Evolutionary conservation across 2,329 filamentous ascomycete genomes (phyloP), one percentile per base, ranked within the genome.

Genomic region (Hypocreales sp.): DNA sequence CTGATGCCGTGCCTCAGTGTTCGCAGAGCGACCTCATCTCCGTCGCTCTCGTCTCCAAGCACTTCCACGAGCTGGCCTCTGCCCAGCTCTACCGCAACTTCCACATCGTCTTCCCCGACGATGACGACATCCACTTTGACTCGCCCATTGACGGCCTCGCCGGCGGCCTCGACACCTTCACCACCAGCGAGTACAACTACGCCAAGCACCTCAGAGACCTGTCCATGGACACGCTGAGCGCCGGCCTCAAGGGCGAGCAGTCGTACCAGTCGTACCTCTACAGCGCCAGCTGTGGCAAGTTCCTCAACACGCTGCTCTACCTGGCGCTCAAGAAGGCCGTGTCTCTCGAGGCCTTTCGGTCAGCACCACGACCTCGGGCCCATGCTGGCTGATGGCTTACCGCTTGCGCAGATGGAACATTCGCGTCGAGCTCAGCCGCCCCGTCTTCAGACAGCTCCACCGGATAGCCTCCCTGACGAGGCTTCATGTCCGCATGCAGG

Each of bases 141-240:
- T 60, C 55, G 1, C 56, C 60, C n/a, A 62, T 69, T 26, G 68
- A 73, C 36, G 57, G 61, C 5, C 56, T 76, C 19, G 65, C 70
- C 2, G 58, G 58, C 14, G 64, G 68, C 4, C 56, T 77, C 25
- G 63, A 74, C 30, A 74, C 71, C 4, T 64, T 77, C 29, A 65
- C 61, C 17, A 68, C 68, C 1, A 75, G 70, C 53, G 60, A 72
- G 17, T 73, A 74, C 48, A 57, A 75, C 46, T 75, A 76, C 48
- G 67, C 66, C 15, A 51, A 61, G 35, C 62, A 72, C 40, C 49
- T 76, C 17, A 58, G 58, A 34, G 60, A 67, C 30, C 50, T 77
- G 20, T 59, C 54, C 18, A 55, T 77, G 33, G 68, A 73, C 35
- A 68, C 67, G 1, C 47, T 65, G 15, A 63, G 56, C 34, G 52